Percentiles rank a stretch among this genome's conserved stretches.
Evolutionary conservation across 495 filamentous ascomycete genomes (phyloP).

Genomic region (Talaromyces borbonicus): DNA sequence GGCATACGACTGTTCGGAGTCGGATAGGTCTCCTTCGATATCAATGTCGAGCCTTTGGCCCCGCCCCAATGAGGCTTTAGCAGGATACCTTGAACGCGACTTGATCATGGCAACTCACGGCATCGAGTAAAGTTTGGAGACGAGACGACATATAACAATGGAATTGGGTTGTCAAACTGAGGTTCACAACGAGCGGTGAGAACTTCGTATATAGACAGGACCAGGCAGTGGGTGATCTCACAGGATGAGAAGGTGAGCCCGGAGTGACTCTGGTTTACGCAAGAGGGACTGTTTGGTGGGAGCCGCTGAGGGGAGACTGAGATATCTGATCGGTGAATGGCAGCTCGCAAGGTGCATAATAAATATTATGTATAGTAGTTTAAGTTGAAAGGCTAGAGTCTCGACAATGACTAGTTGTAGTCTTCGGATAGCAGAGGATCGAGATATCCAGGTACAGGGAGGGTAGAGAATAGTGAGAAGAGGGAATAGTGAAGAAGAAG

Average conservation of each 20-base stretch:
- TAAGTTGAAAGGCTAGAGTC: too few relatives aligned
- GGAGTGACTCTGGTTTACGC: too few relatives aligned
- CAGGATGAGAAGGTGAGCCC: too few relatives aligned
- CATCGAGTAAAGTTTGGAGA: conserved; percentile 8
- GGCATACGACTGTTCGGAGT: conserved; percentile 32
- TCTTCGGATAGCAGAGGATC: not conserved
- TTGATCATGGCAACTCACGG: conserved; percentile 9
- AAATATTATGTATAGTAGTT: too few relatives aligned
- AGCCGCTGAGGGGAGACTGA: too few relatives aligned
- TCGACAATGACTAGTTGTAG: too few relatives aligned
- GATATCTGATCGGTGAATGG: too few relatives aligned
- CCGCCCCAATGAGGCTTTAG: conserved; percentile 7
- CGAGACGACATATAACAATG: not conserved
- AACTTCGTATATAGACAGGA: too few relatives aligned
- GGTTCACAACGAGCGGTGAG: not conserved
- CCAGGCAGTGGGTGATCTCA: too few relatives aligned
- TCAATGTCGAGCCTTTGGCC: conserved; percentile 38
- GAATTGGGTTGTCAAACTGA: too few relatives aligned
- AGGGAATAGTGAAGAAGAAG: not conserved
- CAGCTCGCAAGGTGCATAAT: too few relatives aligned
- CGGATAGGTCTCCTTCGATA: conserved; percentile 30
- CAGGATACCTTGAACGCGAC: conserved; percentile 3
- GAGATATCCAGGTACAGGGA: not conserved
- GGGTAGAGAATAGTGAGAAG: not conserved
- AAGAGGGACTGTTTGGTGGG: too few relatives aligned